Conservation (phyloP, 225 moss, liverwort and hornwort species). For the Bryum argenteum region DNA sequence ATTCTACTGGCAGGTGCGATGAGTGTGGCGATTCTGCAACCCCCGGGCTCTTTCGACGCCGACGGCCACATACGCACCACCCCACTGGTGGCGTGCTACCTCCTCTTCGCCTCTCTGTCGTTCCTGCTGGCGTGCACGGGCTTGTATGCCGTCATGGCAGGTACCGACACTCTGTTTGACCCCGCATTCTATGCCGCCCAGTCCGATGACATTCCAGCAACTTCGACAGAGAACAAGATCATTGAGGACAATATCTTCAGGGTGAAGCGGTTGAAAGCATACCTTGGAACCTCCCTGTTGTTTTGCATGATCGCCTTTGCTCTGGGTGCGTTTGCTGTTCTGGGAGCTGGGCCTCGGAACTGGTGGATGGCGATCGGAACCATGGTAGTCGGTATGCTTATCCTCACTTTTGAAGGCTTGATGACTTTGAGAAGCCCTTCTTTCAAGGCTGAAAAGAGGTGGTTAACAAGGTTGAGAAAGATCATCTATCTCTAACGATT, state of each 20-base stretch:
- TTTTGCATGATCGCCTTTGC: not conserved
- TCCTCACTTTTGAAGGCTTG: not conserved
- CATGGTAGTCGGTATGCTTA: not conserved
- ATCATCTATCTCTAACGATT: no score
- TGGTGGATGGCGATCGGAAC: not conserved
- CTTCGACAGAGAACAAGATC: not conserved
- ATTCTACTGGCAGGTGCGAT: no score
- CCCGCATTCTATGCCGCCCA: no score
- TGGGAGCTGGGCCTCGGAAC: not conserved
- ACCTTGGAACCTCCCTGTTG: not conserved
- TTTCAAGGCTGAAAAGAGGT: not conserved
- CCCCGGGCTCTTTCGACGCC: no score
- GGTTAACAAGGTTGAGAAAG: no score
- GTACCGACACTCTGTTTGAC: no score
- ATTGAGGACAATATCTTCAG: not conserved
- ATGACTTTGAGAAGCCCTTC: not conserved
- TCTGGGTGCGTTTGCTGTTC: not conserved
- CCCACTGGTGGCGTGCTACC: no score
- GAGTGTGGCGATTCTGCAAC: no score
- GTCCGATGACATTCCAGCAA: not conserved
- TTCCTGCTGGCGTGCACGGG: no score
- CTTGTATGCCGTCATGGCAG: no score
- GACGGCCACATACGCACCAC: no score
- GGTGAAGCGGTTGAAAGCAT: not conserved
- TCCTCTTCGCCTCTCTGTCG: no score